Conservation (phyloP, 2,329 filamentous ascomycete genomes). For the Seiridium unicorne region DNA sequence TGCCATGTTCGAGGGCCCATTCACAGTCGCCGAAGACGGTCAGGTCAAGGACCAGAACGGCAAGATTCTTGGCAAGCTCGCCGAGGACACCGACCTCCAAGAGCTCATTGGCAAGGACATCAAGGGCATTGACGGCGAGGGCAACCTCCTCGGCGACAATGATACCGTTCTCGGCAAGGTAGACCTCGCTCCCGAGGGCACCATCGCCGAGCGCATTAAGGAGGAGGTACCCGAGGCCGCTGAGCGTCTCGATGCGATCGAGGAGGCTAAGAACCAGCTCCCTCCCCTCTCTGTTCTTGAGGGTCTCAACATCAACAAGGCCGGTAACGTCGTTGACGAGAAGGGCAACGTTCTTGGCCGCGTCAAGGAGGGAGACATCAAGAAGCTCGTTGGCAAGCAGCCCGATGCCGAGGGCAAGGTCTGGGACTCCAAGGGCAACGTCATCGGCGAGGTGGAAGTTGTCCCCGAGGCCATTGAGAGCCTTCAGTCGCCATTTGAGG, state of each 20-base stretch:
- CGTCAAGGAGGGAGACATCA: constrained; percentile 37
- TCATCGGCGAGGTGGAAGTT: constrained; percentile 37
- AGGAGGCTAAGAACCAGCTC: constrained; percentile 18
- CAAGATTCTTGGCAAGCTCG: constrained; percentile 30
- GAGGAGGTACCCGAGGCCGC: constrained; percentile 28
- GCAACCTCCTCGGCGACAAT: constrained; percentile 65
- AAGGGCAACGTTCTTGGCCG: constrained; percentile 41
- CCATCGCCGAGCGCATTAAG: constrained; percentile 32
- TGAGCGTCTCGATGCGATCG: constrained; percentile 27
- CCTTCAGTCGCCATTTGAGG: constrained; percentile 32
- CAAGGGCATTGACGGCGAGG: constrained; percentile 65
- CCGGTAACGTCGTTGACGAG: constrained; percentile 43
- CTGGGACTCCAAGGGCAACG: constrained; percentile 30
- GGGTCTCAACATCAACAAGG: constrained; percentile 40
- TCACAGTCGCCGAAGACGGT: constrained; percentile 44
- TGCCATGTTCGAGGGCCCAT: constrained; percentile 30
- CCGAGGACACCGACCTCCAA: constrained; percentile 26
- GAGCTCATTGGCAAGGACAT: constrained; percentile 55
- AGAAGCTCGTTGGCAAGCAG: constrained; percentile 38
- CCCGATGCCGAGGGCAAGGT: constrained; percentile 42
- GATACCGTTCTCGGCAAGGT: constrained; percentile 64
- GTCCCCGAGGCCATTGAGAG: constrained; percentile 34
- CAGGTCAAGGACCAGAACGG: constrained; percentile 46
- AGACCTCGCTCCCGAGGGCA: constrained; percentile 44
- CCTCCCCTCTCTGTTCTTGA: constrained; percentile 32